Evolutionary conservation across 176 grass and related monocot species (phyloP).

Genomic region (Carex kokanica): DNA sequence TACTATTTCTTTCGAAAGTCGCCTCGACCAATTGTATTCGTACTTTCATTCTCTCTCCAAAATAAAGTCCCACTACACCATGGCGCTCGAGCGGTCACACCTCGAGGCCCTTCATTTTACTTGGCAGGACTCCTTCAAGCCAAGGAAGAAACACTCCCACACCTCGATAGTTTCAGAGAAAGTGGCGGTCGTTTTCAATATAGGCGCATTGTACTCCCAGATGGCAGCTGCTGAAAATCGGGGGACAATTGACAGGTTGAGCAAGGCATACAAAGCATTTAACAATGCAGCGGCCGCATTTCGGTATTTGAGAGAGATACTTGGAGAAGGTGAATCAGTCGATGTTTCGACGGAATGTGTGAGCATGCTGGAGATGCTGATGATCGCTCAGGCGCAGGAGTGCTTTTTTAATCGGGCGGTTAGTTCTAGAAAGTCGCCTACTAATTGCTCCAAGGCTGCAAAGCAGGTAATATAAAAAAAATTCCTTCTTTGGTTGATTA

Average conservation of each 20-base stretch:
- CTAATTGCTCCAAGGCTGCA: conserved; percentile 45
- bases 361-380: conserved; percentile 40
- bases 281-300: conserved; percentile 42
- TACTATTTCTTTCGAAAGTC: not conserved
- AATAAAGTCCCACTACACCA: conserved; percentile 30
- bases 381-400: conserved; percentile 65
- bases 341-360: conserved; percentile 42
- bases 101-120: conserved; percentile 29
- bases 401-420: conserved; percentile 62
- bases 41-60: conserved; percentile 43
- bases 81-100: conserved; percentile 28
- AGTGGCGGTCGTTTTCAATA: conserved; percentile 44
- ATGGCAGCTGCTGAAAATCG: conserved; percentile 37
- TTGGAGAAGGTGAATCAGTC: conserved; percentile 17
- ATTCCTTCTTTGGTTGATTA: too few species aligned
- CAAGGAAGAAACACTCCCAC: conserved; percentile 10
- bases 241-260: conserved; percentile 31
- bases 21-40: conserved; percentile 26
- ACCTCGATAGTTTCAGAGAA: conserved; percentile 40
- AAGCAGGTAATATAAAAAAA: conserved; percentile 30
- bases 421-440: conserved; percentile 24
- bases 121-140: conserved; percentile 46
- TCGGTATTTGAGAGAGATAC: conserved; percentile 17
- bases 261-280: conserved; percentile 37
- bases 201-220: conserved; percentile 37